Evolutionary conservation across 257 asterid species (phyloP), one percentile per base, ranked within the genome.

Genomic region (Striga asiatica): DNA sequence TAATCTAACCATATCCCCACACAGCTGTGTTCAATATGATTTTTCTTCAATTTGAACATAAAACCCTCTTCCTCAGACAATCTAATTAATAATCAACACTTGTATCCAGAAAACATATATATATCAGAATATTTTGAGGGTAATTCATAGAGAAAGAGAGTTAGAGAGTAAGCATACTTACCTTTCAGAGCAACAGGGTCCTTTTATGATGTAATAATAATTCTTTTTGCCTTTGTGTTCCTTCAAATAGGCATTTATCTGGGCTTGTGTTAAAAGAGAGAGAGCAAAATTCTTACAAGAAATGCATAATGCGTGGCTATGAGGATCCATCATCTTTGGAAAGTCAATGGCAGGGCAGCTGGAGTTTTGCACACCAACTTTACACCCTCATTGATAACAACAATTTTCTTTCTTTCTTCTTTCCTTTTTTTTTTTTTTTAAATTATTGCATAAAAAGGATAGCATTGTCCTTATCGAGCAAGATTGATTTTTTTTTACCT

Each of bases 291-390:
- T 11, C 13, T 51, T 39, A 13, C 0, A 3, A 12, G 51, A 58
- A 67, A 35, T 61, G 51, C 67, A 61, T 64, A n/a, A n/a, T n/a
- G 65, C 51, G 77, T 61, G 55, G 71, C 73, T 55, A 78, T 71
- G 81, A 72, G 88, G 68, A 71, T 61, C 61, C 81, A 75, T 73
- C 73, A 84, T 73, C 67, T 50, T 48, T 5, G 77, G 68, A 58
- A 78, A 81, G 92, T 84, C 85, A 81, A 84, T 72, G 79, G 75
- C 2, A 46, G 23, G 76, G 88, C 88, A 81, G 92, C 82, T 84
- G 88, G 84, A 79, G 56, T 79, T 69, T 72, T 57, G 92, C 62
- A 79, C 75, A 81, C 80, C 94, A 79, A 84, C 75, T 69, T 54
- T 17, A 34, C 28, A 69, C 69, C 62, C 74, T 56, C 48, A 59